Evolutionary conservation across 305 asterid species (phyloP), one percentile per base, ranked within the genome.

Genomic region (Solanum chacoense): DNA sequence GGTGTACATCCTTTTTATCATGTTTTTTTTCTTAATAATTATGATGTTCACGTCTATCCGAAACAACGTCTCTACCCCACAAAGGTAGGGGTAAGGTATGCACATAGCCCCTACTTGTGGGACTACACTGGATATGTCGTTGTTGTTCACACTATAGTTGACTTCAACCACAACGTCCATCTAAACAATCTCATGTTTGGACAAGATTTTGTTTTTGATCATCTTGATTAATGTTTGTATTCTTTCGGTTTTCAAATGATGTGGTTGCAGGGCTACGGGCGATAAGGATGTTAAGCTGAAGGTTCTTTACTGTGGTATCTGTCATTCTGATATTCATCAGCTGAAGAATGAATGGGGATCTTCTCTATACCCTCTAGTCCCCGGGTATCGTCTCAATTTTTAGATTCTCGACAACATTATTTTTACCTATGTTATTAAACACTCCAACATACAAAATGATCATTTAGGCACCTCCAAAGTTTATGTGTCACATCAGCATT

Each of bases 261-360:
- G 26, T 59, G 40, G 11, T 72, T 91, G 92, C 89, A 95, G 96
- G 93, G 93, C 92, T 0, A 93, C 94, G 3, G 94, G 98, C 6
- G 96, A 94, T 20, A 88, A 85, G 9, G 98, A 95, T 88, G 96
- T 95, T 80, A 93, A 92, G 89, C 89, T 94, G 89, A 93, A 93
- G 75, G 93, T 95, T 29, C 65, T 94, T 26, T 94, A 91, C n/a
- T 94, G 96, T 78, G 95, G 98, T 20, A 89, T 95, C 32, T 95
- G 96, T 90, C 94, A 91, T n/a, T 89, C 95, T 4, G 98, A 95
- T 88, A 92, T 94, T 84, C 94, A 93, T 88, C 85, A 87, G 90
- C 24, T 90, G 83, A 93, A 91, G 90, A 95, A 93, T 37, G 94
- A 94, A 16, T 95, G 94, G 93, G 95, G 95, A 4, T 9, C 90